phyloP scores from a whole-genome alignment of 2,329 filamentous ascomycete genomes.

The Fusarium sp. region DNA sequence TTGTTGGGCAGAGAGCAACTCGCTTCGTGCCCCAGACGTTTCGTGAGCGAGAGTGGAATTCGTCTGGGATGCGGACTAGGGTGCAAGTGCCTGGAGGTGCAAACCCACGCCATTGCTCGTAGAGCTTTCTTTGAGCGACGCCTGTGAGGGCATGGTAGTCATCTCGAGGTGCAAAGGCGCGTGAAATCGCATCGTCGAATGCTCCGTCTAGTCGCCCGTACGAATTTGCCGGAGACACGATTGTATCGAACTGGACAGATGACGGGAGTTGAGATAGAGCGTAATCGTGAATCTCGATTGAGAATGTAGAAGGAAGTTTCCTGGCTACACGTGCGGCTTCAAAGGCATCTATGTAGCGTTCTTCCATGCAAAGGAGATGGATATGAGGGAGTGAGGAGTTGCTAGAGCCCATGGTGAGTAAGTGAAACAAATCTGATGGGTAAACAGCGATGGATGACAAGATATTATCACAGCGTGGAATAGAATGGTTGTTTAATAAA shows the following conservation, averaged over 20 bases:
- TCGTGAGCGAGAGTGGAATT: slow-evolving; percentile 46
- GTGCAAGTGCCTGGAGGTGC: slow-evolving; percentile 64
- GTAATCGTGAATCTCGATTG: slow-evolving; percentile 53
- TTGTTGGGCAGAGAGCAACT: slow-evolving; percentile 65
- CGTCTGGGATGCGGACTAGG: slow-evolving; percentile 56
- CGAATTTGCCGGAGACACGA: slow-evolving; percentile 67
- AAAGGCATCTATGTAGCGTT: slow-evolving; percentile 27
- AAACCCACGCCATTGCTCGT: slow-evolving; percentile 61
- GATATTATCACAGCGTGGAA: background rate
- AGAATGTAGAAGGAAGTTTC: slow-evolving; percentile 46
- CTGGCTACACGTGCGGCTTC: background rate
- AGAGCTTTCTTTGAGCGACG: slow-evolving; percentile 58
- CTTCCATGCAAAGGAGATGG: slow-evolving; percentile 33
- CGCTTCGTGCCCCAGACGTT: slow-evolving; percentile 57
- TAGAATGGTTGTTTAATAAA: background rate
- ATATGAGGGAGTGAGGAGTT: slow-evolving; percentile 18
- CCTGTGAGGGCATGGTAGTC: slow-evolving; percentile 61
- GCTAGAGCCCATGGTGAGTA: slow-evolving; percentile 1
- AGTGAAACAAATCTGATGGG: too few relatives aligned
- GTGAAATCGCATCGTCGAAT: slow-evolving; percentile 66
- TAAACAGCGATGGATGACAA: background rate
- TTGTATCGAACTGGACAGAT: slow-evolving; percentile 55
- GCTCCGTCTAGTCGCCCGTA: slow-evolving; percentile 65
- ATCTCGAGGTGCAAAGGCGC: slow-evolving; percentile 55
- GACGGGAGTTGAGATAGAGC: slow-evolving; percentile 53